Evolutionary conservation across 331 rosid genomes (phyloP).

Genomic region (Saraca asoca): DNA sequence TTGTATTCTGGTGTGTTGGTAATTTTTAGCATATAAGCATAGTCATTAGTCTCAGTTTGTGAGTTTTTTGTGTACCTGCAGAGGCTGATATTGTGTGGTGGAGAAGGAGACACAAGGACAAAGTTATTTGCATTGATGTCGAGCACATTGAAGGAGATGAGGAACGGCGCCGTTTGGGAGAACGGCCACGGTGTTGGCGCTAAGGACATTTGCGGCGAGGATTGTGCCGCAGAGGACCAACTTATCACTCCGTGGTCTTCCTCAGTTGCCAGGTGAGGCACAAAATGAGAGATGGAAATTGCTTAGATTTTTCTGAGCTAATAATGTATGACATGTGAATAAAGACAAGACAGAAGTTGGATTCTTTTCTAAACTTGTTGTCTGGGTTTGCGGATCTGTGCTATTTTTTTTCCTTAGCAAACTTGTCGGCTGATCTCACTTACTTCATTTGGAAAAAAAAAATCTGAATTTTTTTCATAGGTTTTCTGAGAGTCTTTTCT

Average conservation of each 20-base stretch:
- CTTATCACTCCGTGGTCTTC: constrained; percentile 89
- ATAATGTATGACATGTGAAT: background rate
- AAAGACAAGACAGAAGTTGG: background rate
- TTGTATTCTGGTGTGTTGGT: background rate
- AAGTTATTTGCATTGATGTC: constrained; percentile 46
- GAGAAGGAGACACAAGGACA: constrained; percentile 20
- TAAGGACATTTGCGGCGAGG: constrained; percentile 72
- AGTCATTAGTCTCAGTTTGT: too few relatives aligned
- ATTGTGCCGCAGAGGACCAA: constrained; percentile 80
- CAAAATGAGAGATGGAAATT: background rate
- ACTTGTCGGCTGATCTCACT: background rate
- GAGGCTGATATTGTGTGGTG: constrained; percentile 34
- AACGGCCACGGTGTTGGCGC: constrained; percentile 53
- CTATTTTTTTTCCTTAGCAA: constrained; percentile 8
- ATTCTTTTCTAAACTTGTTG: background rate
- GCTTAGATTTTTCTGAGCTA: background rate
- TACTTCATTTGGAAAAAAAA: background rate
- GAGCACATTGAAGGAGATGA: constrained; percentile 52
- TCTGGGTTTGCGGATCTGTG: constrained; percentile 34
- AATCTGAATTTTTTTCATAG: background rate
- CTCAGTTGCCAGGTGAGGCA: constrained; percentile 79
- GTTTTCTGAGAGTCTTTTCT: background rate
- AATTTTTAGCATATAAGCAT: background rate
- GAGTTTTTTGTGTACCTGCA: constrained; percentile 32
- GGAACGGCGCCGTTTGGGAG: constrained; percentile 47